A percentile compares a stretch with the other conserved stretches of the same genome.
Evolutionary conservation across 1,139 yeast genomes (phyloP).

Genomic region (Debaryomyces sp.): DNA sequence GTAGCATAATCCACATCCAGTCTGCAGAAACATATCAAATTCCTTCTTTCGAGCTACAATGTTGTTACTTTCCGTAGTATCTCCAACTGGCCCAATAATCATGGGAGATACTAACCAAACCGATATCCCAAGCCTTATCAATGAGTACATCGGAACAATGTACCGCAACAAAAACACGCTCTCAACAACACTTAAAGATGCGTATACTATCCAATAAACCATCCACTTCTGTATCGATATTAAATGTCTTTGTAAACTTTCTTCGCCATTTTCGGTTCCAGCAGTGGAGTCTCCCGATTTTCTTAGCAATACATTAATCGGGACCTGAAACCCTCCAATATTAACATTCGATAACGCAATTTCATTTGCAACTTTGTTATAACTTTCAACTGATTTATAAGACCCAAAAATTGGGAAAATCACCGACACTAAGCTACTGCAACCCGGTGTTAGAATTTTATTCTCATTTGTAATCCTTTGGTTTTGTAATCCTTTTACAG

Average conservation of each 20-base stretch:
- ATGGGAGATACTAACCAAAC: constrained; percentile 60
- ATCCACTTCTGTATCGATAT: constrained; percentile 57
- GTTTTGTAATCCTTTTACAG: constrained; percentile 1
- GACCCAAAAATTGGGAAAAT: constrained; percentile 58
- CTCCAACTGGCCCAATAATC: constrained; percentile 13
- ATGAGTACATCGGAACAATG: constrained; percentile 51
- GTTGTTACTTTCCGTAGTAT: not conserved
- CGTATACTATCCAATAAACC: constrained; percentile 58
- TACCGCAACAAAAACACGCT: constrained; percentile 33
- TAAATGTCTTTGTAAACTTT: constrained; percentile 30
- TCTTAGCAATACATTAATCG: constrained; percentile 28
- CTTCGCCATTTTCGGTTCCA: constrained; percentile 15
- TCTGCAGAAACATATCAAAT: constrained; percentile 29
- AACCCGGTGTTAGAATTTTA: constrained; percentile 12
- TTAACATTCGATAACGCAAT: constrained; percentile 31
- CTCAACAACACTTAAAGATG: constrained; percentile 37
- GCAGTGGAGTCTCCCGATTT: constrained; percentile 24
- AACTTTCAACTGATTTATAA: constrained; percentile 51
- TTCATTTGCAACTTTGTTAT: constrained; percentile 28
- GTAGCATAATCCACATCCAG: constrained; percentile 45
- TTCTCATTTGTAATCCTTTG: constrained; percentile 2
- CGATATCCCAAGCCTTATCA: constrained; percentile 42
- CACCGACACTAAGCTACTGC: constrained; percentile 40
- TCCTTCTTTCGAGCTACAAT: constrained; percentile 5
- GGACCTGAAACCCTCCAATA: constrained; percentile 41